These are phyloP conservation scores for Leptosphaerulina australis DNA, from an alignment of 2,329 filamentous ascomycete genomes.

Conservation along the genomic window DNA sequence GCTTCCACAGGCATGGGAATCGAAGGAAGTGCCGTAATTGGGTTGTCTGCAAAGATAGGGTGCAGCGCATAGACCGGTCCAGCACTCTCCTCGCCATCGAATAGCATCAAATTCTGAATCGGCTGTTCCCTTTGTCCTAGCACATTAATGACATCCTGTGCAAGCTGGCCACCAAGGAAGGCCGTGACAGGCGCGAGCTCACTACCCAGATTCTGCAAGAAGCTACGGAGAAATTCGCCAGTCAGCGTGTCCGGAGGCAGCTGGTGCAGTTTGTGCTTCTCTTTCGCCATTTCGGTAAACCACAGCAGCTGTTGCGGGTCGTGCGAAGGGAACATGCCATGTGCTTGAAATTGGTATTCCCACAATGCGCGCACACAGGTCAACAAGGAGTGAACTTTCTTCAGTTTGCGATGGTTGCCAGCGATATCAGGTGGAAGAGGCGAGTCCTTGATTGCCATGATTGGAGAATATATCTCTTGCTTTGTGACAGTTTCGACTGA, in stretches of 20 bases:
- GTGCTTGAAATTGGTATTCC: slow-evolving; percentile 71
- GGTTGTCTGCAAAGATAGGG: slow-evolving; percentile 59
- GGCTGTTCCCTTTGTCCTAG: slow-evolving; percentile 90
- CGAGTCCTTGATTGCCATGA: slow-evolving; percentile 82
- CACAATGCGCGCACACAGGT: slow-evolving; percentile 88
- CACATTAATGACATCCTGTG: slow-evolving; percentile 97
- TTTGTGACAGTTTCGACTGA: slow-evolving; percentile 87
- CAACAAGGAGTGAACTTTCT: slow-evolving; percentile 80
- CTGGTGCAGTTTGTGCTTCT: slow-evolving; percentile 72
- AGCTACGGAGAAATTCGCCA: slow-evolving; percentile 74
- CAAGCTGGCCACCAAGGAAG: slow-evolving; percentile 85
- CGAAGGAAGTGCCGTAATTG: slow-evolving; percentile 26
- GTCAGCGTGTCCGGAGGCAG: slow-evolving; percentile 54
- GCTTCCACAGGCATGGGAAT: slow-evolving; percentile 36
- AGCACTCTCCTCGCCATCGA: slow-evolving; percentile 82
- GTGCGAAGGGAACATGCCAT: slow-evolving; percentile 54
- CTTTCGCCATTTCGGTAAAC: slow-evolving; percentile 79
- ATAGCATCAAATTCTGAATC: slow-evolving; percentile 91
- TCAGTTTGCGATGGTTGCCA: slow-evolving; percentile 69
- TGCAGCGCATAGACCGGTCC: slow-evolving; percentile 80
- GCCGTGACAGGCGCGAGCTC: slow-evolving; percentile 88
- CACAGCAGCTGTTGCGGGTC: slow-evolving; percentile 63
- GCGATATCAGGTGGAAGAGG: slow-evolving; percentile 71
- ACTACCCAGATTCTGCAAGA: slow-evolving; percentile 82
- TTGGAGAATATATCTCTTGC: slow-evolving; percentile 86